A percentile compares a stretch with the other conserved stretches of the same genome.
Conservation (phyloP, 306 rosid species). For the Corylus avellana region DNA sequence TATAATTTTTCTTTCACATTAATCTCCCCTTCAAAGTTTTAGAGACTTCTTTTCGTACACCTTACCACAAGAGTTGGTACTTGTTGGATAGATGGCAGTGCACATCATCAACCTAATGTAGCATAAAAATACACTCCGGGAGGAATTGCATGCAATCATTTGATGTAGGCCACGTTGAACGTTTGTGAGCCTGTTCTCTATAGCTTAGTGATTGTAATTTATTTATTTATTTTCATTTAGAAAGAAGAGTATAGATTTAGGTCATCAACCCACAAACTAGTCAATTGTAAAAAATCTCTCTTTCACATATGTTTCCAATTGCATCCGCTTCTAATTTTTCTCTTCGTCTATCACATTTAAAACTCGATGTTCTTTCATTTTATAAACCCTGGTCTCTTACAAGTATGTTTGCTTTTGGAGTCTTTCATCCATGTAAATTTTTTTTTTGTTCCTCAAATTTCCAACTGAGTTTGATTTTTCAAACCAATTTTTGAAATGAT, state of each 20-base stretch:
- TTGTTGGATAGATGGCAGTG: background rate
- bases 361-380: background rate
- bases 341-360: background rate
- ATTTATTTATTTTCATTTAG: background rate
- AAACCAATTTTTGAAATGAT: background rate
- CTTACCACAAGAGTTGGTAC: background rate
- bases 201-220: background rate
- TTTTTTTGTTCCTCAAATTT: background rate
- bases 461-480: background rate
- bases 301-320: background rate
- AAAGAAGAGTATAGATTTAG: background rate
- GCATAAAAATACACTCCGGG: background rate
- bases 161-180: background rate
- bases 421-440: background rate
- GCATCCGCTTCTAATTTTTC: background rate
- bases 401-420: background rate
- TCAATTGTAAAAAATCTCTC: background rate
- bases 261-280: background rate
- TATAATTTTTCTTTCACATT: background rate
- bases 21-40: background rate
- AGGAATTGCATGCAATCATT: background rate
- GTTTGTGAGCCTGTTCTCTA: background rate
- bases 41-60: background rate
- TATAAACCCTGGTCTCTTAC: background rate
- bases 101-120: background rate